phyloP scores from a whole-genome alignment of 2,329 filamentous ascomycete genomes.

The Claviceps sp. region DNA sequence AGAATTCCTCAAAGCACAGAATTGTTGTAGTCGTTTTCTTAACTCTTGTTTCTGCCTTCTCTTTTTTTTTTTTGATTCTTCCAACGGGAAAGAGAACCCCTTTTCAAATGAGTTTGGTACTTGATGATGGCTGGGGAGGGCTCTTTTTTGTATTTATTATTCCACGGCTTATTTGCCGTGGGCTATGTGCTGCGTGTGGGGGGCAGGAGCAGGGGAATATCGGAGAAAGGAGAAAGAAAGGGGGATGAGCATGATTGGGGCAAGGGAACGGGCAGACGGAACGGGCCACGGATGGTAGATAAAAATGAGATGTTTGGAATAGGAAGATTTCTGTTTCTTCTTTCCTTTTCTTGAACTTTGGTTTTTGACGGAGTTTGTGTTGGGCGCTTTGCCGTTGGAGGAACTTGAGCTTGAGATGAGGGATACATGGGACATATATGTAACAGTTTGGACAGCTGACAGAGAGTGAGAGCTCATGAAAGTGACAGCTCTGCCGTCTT shows the following conservation, averaged over 20 bases:
- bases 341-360: not conserved
- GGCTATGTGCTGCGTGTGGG: too few species aligned
- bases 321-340: not conserved
- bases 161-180: not conserved
- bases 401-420: too few species aligned
- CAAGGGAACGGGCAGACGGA: not conserved
- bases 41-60: not conserved
- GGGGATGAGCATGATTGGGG: not conserved
- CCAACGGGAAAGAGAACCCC: too few species aligned
- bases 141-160: not conserved
- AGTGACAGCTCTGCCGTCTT: too few species aligned
- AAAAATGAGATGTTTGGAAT: not conserved
- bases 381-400: too few species aligned
- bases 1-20: not conserved
- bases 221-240: not conserved
- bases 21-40: not conserved
- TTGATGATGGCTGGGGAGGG: too few species aligned
- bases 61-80: not conserved
- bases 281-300: not conserved
- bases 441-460: too few species aligned
- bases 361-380: too few species aligned
- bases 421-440: too few species aligned
- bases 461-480: too few species aligned
- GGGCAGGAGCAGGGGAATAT: too few species aligned
- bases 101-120: too few species aligned